phyloP scores from a whole-genome alignment of 2,329 filamentous ascomycete species.

The Sclerotinia borealis region DNA sequence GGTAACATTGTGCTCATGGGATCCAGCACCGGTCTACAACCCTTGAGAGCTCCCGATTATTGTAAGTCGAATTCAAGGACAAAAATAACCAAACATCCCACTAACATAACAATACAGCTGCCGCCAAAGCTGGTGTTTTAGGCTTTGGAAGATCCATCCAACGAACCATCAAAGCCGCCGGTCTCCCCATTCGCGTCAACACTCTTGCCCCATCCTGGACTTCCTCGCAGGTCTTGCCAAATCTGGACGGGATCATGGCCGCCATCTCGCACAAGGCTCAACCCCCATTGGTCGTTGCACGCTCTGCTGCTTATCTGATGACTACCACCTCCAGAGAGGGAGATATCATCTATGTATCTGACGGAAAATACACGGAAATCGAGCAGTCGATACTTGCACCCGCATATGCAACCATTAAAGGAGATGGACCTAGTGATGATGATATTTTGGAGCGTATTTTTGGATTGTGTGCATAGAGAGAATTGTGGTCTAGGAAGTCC shows the following conservation, averaged over 20 bases:
- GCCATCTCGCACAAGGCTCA: constrained; percentile 39
- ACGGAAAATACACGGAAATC: constrained; percentile 46
- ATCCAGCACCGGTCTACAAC: constrained; percentile 46
- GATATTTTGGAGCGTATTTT: constrained; percentile 31
- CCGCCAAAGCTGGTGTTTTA: constrained; percentile 49
- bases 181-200: constrained; percentile 45
- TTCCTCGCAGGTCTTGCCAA: constrained; percentile 41
- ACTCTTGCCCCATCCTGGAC: constrained; percentile 51
- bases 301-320: constrained; percentile 44
- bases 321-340: constrained; percentile 42
- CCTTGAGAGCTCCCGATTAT: constrained; percentile 47
- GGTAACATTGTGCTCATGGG: constrained; percentile 50
- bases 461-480: background rate
- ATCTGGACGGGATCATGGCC: constrained; percentile 34
- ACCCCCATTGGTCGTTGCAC: constrained; percentile 42
- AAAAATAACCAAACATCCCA: constrained; percentile 22
- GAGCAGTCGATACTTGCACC: constrained; percentile 41
- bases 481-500: background rate
- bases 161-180: constrained; percentile 31
- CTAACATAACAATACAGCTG: constrained; percentile 32
- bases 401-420: constrained; percentile 31
- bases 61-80: background rate
- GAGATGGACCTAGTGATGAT: constrained; percentile 34
- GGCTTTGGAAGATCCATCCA: constrained; percentile 46
- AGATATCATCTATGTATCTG: constrained; percentile 45